Evolutionary conservation across 306 rosid genomes (phyloP).

Genomic region (Fragaria iinumae): DNA sequence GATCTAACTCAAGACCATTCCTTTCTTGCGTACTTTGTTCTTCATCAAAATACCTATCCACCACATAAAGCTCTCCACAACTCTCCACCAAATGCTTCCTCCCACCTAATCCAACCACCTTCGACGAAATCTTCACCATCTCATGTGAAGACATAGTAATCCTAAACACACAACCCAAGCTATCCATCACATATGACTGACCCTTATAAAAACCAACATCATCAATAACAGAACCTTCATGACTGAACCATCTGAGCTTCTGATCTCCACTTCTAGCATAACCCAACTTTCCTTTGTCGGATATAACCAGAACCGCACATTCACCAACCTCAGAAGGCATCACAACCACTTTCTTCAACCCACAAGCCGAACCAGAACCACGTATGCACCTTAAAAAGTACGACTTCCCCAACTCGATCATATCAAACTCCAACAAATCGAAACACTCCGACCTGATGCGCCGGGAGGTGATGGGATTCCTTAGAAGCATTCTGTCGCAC

Average conservation of each 20-base stretch:
- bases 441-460: neutral
- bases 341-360: constrained; percentile 42
- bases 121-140: constrained; percentile 51
- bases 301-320: constrained; percentile 37
- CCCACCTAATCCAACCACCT: constrained; percentile 49
- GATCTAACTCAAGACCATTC: neutral
- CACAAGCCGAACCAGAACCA: constrained; percentile 2
- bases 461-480: constrained; percentile 25
- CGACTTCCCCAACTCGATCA: constrained; percentile 19
- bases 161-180: constrained; percentile 65
- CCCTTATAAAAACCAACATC: constrained; percentile 55
- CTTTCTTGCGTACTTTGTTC: neutral
- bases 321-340: constrained; percentile 35
- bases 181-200: constrained; percentile 59
- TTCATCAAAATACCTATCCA: constrained; percentile 49
- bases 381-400: constrained; percentile 9
- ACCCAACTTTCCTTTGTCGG: constrained; percentile 45
- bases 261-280: constrained; percentile 39
- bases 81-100: constrained; percentile 74
- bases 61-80: constrained; percentile 55
- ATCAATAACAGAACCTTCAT: constrained; percentile 42
- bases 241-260: constrained; percentile 39
- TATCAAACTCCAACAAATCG: constrained; percentile 21
- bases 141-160: constrained; percentile 43
- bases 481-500: constrained; percentile 19